phyloP scores from a whole-genome alignment of 1,139 yeast species.

The Candida labiduridarum region DNA sequence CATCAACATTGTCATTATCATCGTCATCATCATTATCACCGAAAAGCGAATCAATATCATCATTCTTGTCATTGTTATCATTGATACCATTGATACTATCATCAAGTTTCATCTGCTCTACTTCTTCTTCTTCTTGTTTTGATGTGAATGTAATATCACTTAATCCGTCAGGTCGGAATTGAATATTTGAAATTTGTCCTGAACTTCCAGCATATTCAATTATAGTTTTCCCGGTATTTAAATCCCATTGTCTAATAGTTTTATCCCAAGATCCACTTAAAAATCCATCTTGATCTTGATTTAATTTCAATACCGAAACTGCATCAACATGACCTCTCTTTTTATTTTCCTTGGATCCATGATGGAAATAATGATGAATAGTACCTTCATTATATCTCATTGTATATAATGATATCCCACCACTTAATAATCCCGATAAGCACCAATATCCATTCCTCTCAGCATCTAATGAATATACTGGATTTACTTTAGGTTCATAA shows the following conservation, averaged over 20 bases:
- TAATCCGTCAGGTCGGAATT: slow-evolving; percentile 77
- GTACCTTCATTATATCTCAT: slow-evolving; percentile 83
- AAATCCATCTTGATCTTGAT: slow-evolving; percentile 59
- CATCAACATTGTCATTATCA: slow-evolving; percentile 51
- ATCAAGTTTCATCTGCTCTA: slow-evolving; percentile 5
- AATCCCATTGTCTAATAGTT: slow-evolving; percentile 79
- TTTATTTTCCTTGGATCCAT: slow-evolving; percentile 24
- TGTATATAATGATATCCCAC: slow-evolving; percentile 86
- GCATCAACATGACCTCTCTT: slow-evolving; percentile 63
- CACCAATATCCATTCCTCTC: slow-evolving; percentile 86
- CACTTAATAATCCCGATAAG: slow-evolving; percentile 76
- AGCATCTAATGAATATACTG: slow-evolving; percentile 85
- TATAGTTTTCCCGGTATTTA: slow-evolving; percentile 66
- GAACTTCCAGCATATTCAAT: slow-evolving; percentile 54
- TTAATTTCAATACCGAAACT: slow-evolving; percentile 70
- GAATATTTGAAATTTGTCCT: slow-evolving; percentile 80
- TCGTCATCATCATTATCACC: slow-evolving; percentile 20
- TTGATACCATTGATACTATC: background rate
- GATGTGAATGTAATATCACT: slow-evolving; percentile 28
- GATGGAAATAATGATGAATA: slow-evolving; percentile 72
- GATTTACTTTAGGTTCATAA: slow-evolving; percentile 73
- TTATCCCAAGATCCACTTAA: slow-evolving; percentile 93
- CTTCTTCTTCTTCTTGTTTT: background rate
- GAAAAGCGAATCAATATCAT: background rate
- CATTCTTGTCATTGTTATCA: slow-evolving; percentile 27